Conservation (phyloP, 2,329 filamentous ascomycete genomes). For the Cercospora brassicicola region DNA sequence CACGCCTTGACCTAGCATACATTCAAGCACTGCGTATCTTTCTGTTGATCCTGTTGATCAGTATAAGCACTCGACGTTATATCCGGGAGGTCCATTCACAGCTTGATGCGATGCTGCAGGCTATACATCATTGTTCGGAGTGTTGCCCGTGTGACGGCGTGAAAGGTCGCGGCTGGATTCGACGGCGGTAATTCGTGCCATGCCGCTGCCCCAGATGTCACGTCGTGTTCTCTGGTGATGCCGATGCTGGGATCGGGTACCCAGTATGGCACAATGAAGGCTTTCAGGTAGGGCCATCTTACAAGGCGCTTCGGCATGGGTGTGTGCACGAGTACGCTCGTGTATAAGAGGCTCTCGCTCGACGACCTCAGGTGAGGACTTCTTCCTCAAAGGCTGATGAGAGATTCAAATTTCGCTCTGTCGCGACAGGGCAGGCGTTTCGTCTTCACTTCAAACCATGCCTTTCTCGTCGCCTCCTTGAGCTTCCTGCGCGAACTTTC, state of each 20-base stretch:
- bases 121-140: not conserved
- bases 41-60: not conserved
- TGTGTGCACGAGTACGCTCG: too few species aligned
- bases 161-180: not conserved
- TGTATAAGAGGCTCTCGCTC: not conserved
- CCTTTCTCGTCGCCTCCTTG: slow-evolving; percentile 7
- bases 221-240: not conserved
- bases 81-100: not conserved
- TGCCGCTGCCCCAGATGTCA: not conserved
- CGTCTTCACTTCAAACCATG: not conserved
- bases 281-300: not conserved
- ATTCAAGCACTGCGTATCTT: not conserved
- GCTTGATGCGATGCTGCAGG: not conserved
- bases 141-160: not conserved
- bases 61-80: not conserved
- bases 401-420: too few species aligned
- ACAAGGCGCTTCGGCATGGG: too few species aligned
- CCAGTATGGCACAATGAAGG: not conserved
- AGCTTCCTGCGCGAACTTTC: slow-evolving; percentile 33
- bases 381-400: not conserved
- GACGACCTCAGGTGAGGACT: not conserved
- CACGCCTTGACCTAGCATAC: not conserved
- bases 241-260: not conserved
- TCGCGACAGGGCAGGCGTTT: not conserved
- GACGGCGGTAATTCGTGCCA: not conserved